A percentile compares a stretch with the other conserved stretches of the same genome.
These are phyloP conservation scores for Arabis hirsuta DNA, from an alignment of 345 rosid species.

Conservation along the genomic window DNA sequence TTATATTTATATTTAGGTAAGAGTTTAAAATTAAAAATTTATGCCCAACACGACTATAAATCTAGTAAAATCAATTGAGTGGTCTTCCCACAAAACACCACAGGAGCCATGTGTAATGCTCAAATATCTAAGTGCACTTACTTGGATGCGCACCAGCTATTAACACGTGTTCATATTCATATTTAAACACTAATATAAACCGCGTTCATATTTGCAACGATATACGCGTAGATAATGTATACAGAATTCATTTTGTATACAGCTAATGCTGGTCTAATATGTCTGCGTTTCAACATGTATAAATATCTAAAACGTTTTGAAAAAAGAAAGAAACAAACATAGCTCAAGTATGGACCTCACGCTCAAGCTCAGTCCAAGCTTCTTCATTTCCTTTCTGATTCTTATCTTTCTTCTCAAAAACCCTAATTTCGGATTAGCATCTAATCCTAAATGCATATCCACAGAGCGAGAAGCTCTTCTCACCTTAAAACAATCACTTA, in stretches of 20 bases:
- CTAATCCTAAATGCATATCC: constrained; percentile 35
- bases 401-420: constrained; percentile 16
- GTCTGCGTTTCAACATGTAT: constrained; percentile 36
- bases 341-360: constrained; percentile 30
- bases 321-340: constrained; percentile 20
- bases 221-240: constrained; percentile 15
- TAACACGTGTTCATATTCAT: constrained; percentile 1
- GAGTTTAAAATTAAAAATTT: no score
- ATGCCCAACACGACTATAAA: no score
- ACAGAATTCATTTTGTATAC: not conserved
- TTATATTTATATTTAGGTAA: no score
- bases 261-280: constrained; percentile 20
- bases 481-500: constrained; percentile 43
- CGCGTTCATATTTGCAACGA: constrained; percentile 25
- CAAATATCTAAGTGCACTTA: constrained; percentile 31
- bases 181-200: not conserved
- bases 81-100: constrained; percentile 23
- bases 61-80: constrained; percentile 2
- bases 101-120: constrained; percentile 24
- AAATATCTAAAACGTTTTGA: constrained; percentile 17
- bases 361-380: constrained; percentile 31
- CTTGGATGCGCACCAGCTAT: constrained; percentile 25
- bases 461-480: constrained; percentile 53
- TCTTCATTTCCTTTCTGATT: constrained; percentile 19
- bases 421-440: constrained; percentile 11